Evolutionary conservation across 179 eudicot genomes (phyloP), one percentile per base, ranked within the genome.

Genomic region (Vitellaria paradoxa): DNA sequence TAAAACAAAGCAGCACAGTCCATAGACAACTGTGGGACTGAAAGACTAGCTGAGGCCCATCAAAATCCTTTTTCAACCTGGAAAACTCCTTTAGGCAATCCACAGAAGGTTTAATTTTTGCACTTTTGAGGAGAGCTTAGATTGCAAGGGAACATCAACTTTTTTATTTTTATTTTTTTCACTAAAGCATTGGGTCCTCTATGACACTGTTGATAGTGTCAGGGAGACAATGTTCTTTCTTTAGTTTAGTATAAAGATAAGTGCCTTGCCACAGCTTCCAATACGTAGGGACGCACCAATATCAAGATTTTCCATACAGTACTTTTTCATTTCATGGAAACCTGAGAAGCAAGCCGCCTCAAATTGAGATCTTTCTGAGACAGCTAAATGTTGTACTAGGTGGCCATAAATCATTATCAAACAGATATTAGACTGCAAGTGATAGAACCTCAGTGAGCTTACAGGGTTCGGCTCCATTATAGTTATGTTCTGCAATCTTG

Each of bases 361-460:
- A 30, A 69, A 5, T 68, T 26, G 47, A 47, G 37, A 6, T 45
- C 7, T 45, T 42, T 42, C 23, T 18, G 30, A 68, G 45, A 18
- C 72, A 45, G 72, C 50, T n/a, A 1, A 24, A 26, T 4, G 26
- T 26, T 24, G 7, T 71, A 17, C 49, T 21, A 49, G 63, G 65
- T 11, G 59, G 13, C 64, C 65, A 57, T 20, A 7, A 57, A 57
- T 9, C 49, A 72, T n/a, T 23, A 72, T 6, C 47, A 11, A 21
- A 21, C 37, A 68, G 24, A 61, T 20, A 70, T 61, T 65, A 40
- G 50, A 7, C 26, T 70, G n/a, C 17, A 64, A n/a, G 49, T 64
- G 45, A 64, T 64, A 64, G 68, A 64, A 70, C 53, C 23, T 57
- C 52, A 72, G 5, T 18, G 26, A 57, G 76, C 64, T 56, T 72